These are phyloP conservation scores for Sporobolus alterniflorus DNA, from an alignment of 202 grass and related monocot species.

Conservation along the genomic window DNA sequence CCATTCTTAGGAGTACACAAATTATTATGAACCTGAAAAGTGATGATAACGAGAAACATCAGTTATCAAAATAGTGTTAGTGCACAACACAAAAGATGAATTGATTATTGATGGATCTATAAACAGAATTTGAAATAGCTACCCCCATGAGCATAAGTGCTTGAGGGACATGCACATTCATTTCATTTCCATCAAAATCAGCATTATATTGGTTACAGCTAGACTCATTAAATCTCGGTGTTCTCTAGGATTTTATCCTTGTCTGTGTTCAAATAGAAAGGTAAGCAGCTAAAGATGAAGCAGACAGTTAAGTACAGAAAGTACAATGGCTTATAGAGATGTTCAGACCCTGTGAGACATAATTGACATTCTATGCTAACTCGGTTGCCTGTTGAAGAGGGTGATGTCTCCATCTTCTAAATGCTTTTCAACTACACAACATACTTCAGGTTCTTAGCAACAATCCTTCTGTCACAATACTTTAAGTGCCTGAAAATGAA, in stretches of 20 bases:
- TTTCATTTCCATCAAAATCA: slow-evolving; percentile 99
- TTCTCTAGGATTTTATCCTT: slow-evolving; percentile 97
- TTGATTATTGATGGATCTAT: slow-evolving; percentile 22
- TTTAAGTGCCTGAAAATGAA: slow-evolving; percentile 71
- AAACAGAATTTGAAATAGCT: slow-evolving; percentile 37
- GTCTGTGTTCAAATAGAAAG: slow-evolving; percentile 61
- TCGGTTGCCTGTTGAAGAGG: slow-evolving; percentile 97
- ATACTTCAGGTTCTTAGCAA: slow-evolving; percentile 77
- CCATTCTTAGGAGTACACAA: slow-evolving; percentile 99
- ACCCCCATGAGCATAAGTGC: slow-evolving; percentile 99
- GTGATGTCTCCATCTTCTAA: slow-evolving; percentile 96
- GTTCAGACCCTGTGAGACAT: slow-evolving; percentile 88
- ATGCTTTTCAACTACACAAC: slow-evolving; percentile 85
- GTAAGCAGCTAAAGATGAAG: slow-evolving; percentile 26
- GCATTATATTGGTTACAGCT: slow-evolving; percentile 99
- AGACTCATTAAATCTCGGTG: slow-evolving; percentile 96
- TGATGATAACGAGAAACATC: slow-evolving; percentile 15
- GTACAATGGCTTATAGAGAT: slow-evolving; percentile 11
- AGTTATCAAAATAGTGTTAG: slow-evolving; percentile 17
- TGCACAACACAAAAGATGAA: background rate
- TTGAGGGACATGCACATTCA: slow-evolving; percentile 99
- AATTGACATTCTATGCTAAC: slow-evolving; percentile 99
- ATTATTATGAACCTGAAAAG: slow-evolving; percentile 96
- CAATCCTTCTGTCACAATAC: slow-evolving; percentile 67
- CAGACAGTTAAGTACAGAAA: slow-evolving; percentile 22